Percentiles rank a stretch among this genome's conserved stretches.
Evolutionary conservation across 2,329 filamentous ascomycete genomes (phyloP).

Genomic region (Nothophaeocryptopus gaeumannii): DNA sequence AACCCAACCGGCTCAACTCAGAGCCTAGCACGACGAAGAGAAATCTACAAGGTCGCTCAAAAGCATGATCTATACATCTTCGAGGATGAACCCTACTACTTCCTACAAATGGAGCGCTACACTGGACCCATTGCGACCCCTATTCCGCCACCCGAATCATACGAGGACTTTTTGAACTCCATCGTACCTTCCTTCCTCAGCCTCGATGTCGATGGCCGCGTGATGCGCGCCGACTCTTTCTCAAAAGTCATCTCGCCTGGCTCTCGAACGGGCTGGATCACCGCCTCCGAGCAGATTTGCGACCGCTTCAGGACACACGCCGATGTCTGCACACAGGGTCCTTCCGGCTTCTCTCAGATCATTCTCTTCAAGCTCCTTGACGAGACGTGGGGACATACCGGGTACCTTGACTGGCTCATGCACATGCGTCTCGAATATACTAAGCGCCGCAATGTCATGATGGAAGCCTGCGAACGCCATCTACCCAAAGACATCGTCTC

Average conservation of each 20-base stretch:
- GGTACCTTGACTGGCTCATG: constrained; percentile 87
- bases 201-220: constrained; percentile 79
- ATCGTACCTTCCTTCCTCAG: constrained; percentile 78
- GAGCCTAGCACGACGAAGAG: constrained; percentile 61
- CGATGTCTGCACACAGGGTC: constrained; percentile 81
- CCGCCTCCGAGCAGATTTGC: constrained; percentile 77
- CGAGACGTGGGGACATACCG: constrained; percentile 88
- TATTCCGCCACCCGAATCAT: constrained; percentile 56
- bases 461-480: constrained; percentile 75
- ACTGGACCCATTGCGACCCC: constrained; percentile 52
- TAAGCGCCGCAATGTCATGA: constrained; percentile 68
- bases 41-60: constrained; percentile 73
- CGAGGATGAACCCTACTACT: constrained; percentile 95
- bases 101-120: constrained; percentile 82
- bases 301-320: constrained; percentile 79
- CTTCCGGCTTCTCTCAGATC: constrained; percentile 79
- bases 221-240: constrained; percentile 88
- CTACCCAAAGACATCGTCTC: constrained; percentile 71
- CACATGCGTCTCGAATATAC: constrained; percentile 80
- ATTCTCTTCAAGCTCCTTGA: constrained; percentile 86
- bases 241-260: constrained; percentile 90
- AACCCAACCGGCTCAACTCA: constrained; percentile 90
- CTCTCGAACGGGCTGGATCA: constrained; percentile 87
- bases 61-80: constrained; percentile 84
- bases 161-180: constrained; percentile 69